Evolutionary conservation across 768 basidiomycete genomes (phyloP).

Genomic region (Gyrodon lividus): DNA sequence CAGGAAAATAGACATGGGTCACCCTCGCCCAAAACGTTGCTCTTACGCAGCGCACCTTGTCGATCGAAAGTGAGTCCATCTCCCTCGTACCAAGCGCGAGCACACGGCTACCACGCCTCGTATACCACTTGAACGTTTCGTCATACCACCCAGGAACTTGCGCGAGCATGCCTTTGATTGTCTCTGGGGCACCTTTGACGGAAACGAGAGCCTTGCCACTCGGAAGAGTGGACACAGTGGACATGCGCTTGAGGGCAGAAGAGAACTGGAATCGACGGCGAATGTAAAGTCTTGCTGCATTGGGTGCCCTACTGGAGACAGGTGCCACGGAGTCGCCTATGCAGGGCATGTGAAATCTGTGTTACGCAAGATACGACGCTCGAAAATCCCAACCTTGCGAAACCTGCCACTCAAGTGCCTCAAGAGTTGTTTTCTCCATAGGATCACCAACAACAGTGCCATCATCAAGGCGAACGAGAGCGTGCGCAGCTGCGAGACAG

Average conservation of each 20-base stretch:
- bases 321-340: conserved; percentile 70
- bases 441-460: conserved; percentile 95
- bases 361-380: neutral
- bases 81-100: conserved; percentile 89
- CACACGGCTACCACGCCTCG: conserved; percentile 89
- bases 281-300: conserved; percentile 65
- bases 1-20: neutral
- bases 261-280: conserved; percentile 97
- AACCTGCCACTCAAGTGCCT: conserved; percentile 87
- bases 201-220: conserved; percentile 63
- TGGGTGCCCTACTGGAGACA: conserved; percentile 45
- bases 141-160: conserved; percentile 80
- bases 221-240: conserved; percentile 72
- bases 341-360: neutral
- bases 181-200: conserved; percentile 98
- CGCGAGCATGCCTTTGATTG: conserved; percentile 84
- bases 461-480: conserved; percentile 91
- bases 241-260: conserved; percentile 97
- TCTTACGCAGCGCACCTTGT: conserved; percentile 56
- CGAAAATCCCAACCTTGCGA: conserved; percentile 48
- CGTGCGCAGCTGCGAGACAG: conserved; percentile 92
- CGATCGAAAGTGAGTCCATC: conserved; percentile 63
- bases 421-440: conserved; percentile 97
- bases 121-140: conserved; percentile 93
- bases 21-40: neutral